These are phyloP conservation scores for Neurospora sp. DNA, from an alignment of 495 filamentous ascomycete genomes.

Conservation along the genomic window DNA sequence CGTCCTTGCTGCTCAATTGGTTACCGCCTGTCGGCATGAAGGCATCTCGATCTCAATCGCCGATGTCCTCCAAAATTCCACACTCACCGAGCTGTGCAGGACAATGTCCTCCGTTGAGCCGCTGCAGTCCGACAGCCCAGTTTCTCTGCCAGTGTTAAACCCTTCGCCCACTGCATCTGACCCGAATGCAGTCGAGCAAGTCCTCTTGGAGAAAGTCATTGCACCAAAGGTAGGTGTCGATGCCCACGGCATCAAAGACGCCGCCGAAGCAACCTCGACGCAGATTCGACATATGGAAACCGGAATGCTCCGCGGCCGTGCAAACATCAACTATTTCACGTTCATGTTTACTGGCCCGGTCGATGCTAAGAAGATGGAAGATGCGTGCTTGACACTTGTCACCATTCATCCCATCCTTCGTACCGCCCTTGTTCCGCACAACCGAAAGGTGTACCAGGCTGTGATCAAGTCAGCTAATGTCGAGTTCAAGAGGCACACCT, in stretches of 20 bases:
- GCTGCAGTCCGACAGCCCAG: slow-evolving; percentile 5
- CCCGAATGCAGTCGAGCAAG: slow-evolving; percentile 15
- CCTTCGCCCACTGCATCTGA: slow-evolving; percentile 6
- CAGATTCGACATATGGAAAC: slow-evolving; percentile 38
- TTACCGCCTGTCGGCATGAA: slow-evolving; percentile 28
- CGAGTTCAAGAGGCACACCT: slow-evolving; percentile 31
- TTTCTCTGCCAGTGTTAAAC: neutral
- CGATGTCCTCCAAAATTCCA: slow-evolving; percentile 25
- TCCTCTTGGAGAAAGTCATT: slow-evolving; percentile 23
- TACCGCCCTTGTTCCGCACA: slow-evolving; percentile 32
- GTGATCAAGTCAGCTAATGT: slow-evolving; percentile 29
- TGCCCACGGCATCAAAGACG: slow-evolving; percentile 26
- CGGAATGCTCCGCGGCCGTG: slow-evolving; percentile 30
- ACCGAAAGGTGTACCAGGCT: slow-evolving; percentile 34
- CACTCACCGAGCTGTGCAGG: slow-evolving; percentile 31
- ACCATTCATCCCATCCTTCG: slow-evolving; percentile 35
- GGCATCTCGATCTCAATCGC: slow-evolving; percentile 27
- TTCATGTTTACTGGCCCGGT: slow-evolving; percentile 33
- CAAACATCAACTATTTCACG: slow-evolving; percentile 34
- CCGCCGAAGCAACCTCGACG: slow-evolving; percentile 31
- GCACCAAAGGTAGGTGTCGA: slow-evolving; percentile 28
- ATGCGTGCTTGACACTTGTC: slow-evolving; percentile 28
- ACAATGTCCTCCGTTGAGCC: slow-evolving; percentile 14
- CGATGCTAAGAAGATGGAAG: slow-evolving; percentile 32
- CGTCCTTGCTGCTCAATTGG: slow-evolving; percentile 30